A percentile compares a stretch with the other conserved stretches of the same genome.
Conservation (phyloP, 768 basidiomycete genomes). For the Psilocybe cubensis region DNA sequence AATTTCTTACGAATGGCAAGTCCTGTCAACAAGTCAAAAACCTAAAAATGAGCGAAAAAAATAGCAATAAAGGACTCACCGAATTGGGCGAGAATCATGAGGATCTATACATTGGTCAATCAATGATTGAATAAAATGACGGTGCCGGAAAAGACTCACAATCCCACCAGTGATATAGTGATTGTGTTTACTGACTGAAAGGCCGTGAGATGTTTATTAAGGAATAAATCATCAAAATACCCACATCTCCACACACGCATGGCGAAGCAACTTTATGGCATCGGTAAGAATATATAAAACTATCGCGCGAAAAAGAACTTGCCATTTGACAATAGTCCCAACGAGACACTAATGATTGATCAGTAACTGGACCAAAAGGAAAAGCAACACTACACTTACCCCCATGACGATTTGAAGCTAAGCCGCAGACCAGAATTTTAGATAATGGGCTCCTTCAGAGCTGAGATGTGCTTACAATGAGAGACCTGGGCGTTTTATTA, state of each 20-base stretch:
- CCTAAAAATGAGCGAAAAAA: not conserved
- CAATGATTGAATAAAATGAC: not conserved
- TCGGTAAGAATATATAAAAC: not conserved
- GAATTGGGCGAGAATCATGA: constrained; percentile 45
- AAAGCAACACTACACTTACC: constrained; percentile 26
- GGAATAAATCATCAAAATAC: constrained; percentile 4
- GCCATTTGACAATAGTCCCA: constrained; percentile 61
- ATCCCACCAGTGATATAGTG: constrained; percentile 46
- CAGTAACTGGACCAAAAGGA: not conserved
- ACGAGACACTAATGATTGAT: constrained; percentile 28
- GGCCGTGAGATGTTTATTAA: not conserved
- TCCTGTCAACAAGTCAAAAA: constrained; percentile 19
- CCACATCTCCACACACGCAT: constrained; percentile 68
- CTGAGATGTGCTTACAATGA: constrained; percentile 35
- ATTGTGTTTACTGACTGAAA: constrained; percentile 58
- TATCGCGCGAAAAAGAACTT: constrained; percentile 18
- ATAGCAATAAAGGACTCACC: constrained; percentile 31
- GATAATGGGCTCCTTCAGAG: not conserved
- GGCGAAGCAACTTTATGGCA: constrained; percentile 47
- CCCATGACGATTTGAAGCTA: constrained; percentile 36
- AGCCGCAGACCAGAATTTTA: not conserved
- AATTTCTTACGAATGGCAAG: constrained; percentile 40
- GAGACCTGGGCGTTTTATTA: constrained; percentile 26
- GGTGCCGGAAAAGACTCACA: constrained; percentile 34
- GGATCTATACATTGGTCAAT: constrained; percentile 30